Conservation (phyloP, 139 green algal genomes). For the Coelastrella sp. region DNA sequence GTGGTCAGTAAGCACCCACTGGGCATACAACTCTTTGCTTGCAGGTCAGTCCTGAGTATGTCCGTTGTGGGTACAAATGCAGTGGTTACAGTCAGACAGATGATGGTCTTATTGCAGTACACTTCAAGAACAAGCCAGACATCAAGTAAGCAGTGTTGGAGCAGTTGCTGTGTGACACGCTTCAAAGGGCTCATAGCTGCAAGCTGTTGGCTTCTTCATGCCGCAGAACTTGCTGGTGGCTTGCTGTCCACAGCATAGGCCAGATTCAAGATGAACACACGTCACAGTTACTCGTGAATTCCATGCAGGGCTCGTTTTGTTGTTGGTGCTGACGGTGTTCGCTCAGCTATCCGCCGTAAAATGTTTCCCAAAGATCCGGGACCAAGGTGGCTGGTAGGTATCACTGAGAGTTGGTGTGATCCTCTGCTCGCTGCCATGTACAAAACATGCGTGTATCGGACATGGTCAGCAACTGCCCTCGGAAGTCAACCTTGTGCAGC, state of each 20-base stretch:
- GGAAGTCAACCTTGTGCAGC: no score
- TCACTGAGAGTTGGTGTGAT: no score
- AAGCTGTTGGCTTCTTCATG: no score
- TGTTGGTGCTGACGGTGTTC: constrained; percentile 62
- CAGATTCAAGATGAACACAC: no score
- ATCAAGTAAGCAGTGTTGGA: constrained; percentile 22
- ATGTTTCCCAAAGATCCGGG: constrained; percentile 56
- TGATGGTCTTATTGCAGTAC: not conserved
- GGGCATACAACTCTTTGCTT: not conserved
- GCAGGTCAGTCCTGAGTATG: constrained; percentile 15
- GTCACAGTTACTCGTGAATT: no score
- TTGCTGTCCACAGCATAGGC: no score
- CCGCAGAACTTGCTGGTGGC: no score
- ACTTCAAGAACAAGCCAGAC: constrained; percentile 50
- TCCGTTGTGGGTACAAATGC: constrained; percentile 52
- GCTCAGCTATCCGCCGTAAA: constrained; percentile 41
- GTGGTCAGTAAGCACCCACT: no score
- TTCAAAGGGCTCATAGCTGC: not conserved
- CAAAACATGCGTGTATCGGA: no score
- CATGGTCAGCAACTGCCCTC: no score
- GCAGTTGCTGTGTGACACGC: not conserved
- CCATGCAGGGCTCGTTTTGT: constrained; percentile 49
- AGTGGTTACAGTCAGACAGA: constrained; percentile 47
- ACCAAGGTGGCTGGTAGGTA: constrained; percentile 45
- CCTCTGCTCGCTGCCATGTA: no score